Percentiles rank a stretch among this genome's conserved stretches.
Evolutionary conservation across 306 rosid species (phyloP).

Genomic region (Amphicarpaea edgeworthii): DNA sequence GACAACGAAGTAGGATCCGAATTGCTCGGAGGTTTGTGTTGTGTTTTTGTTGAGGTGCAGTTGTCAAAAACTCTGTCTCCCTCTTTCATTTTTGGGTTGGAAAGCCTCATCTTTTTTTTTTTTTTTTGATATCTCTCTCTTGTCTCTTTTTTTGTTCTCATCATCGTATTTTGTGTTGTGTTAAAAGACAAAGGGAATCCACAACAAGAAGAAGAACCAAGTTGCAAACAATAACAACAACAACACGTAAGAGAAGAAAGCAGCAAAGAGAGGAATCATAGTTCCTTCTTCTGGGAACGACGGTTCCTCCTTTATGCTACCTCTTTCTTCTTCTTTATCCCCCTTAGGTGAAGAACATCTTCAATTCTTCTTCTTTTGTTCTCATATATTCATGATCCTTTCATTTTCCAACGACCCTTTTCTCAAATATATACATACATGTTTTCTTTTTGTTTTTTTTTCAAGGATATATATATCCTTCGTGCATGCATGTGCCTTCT

Average conservation of each 20-base stretch:
- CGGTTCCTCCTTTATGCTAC: conserved; percentile 59
- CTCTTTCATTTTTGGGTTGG: conserved; percentile 31
- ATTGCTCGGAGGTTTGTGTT: conserved; percentile 41
- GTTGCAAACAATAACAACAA: no score
- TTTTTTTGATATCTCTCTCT: background rate
- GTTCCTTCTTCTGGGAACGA: conserved; percentile 68
- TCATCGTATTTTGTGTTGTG: background rate
- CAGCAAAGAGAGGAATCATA: conserved; percentile 60
- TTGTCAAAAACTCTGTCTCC: conserved; percentile 31
- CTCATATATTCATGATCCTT: background rate
- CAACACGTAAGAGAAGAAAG: background rate
- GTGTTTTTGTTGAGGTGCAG: conserved; percentile 7
- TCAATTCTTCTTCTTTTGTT: background rate
- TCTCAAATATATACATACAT: no score
- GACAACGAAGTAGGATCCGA: conserved; percentile 66
- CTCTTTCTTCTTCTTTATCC: background rate
- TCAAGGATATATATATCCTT: no score
- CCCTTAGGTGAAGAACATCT: conserved; percentile 39
- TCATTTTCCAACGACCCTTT: no score
- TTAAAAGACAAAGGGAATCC: conserved; percentile 21
- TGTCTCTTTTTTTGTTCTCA: background rate
- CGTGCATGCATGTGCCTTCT: conserved; percentile 10
- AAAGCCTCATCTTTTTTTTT: background rate
- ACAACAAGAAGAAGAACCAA: no score
- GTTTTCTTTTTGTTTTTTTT: no score